A percentile compares a stretch with the other conserved stretches of the same genome.
Evolutionary conservation across 148 eudicot genomes (phyloP).

Genomic region (Chenopodium quinoa): DNA sequence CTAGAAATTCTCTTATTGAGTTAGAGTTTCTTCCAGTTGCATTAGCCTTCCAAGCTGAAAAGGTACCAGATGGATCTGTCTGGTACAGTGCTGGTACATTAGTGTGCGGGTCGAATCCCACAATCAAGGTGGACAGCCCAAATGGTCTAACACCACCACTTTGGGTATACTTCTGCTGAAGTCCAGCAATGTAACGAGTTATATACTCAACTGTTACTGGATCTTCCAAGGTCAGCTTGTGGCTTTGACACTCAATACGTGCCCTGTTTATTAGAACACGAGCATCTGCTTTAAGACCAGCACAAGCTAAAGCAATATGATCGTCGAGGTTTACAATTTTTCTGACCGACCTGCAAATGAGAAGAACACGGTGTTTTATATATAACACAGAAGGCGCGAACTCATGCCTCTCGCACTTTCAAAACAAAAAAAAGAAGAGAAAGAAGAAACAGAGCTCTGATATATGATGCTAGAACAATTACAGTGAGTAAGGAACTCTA

Average conservation of each 20-base stretch:
- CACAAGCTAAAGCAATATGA: conserved; percentile 96
- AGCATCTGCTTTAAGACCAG: conserved; percentile 99
- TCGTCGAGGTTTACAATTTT: conserved; percentile 87
- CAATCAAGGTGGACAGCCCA: conserved; percentile 98
- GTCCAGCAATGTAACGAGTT: conserved; percentile 96
- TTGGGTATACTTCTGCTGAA: conserved; percentile 98
- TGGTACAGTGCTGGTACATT: conserved; percentile 82
- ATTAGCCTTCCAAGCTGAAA: conserved; percentile 99
- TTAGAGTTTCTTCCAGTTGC: conserved; percentile 98
- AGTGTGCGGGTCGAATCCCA: conserved; percentile 92
- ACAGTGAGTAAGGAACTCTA: not conserved
- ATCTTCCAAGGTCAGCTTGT: conserved; percentile 93
- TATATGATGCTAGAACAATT: not conserved
- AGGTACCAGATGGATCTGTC: conserved; percentile 99
- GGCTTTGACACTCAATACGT: conserved; percentile 96
- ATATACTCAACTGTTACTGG: conserved; percentile 95
- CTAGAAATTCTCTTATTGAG: conserved; percentile 84
- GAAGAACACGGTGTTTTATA: not conserved
- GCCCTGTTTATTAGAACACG: conserved; percentile 94
- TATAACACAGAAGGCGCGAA: not conserved
- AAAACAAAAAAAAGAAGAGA: not conserved
- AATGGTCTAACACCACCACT: conserved; percentile 99
- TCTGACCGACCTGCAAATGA: conserved; percentile 67
- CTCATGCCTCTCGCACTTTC: not conserved
- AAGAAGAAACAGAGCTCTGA: not conserved